Base-by-base conservation (phyloP, 192 early-diverging fungal species). In the Globomyces pollinis-pini region DNA sequence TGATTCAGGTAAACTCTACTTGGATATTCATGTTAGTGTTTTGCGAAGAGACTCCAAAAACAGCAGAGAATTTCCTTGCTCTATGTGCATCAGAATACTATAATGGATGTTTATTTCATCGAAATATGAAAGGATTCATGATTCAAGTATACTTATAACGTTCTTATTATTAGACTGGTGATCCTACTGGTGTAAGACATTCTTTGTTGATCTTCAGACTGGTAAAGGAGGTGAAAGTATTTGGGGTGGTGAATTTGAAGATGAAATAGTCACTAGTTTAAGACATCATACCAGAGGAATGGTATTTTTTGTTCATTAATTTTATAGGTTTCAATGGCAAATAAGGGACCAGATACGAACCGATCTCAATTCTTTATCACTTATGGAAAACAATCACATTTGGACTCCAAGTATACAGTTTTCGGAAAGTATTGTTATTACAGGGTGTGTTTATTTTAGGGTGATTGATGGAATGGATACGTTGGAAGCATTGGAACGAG, bases 51-150 rank as follows among this genome's bases (percentile, higher is more conserved):
- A n/a, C n/a, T n/a, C 23, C 41, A 33, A 20, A 28, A 56, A 26
- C 21, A 31, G 28, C 26, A 30, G 60, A 93, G 84, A 98, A 98
- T 76, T 98, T 98, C 76, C 67, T 98, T 36, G 94, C 94, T 1
- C 65, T 98, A n/a, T 95, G 93, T 50, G 94, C 92, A 31, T 85
- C 78, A 61, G 88, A 88, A 38, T 97, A 96, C 68, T 97, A 97
- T 68, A 87, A 96, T 70, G 79, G 81, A 51, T 84, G 79, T 44
- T 67, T 89, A 28, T 85, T 97, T 57, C 93, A 95, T 28, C 79
- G 84, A 50, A 93, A 91, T 62, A 91, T 93, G 51, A 78, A 71
- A 63, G 86, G 83, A 2, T 93, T 93, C 66, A 91, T 93, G 69
- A 74, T 88, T n/a, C 88, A 87, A 68, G 77, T 83, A 61, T 1